Evolutionary conservation across 345 rosid species (phyloP), one percentile per base, ranked within the genome.

Genomic region (Moricandia arvensis): DNA sequence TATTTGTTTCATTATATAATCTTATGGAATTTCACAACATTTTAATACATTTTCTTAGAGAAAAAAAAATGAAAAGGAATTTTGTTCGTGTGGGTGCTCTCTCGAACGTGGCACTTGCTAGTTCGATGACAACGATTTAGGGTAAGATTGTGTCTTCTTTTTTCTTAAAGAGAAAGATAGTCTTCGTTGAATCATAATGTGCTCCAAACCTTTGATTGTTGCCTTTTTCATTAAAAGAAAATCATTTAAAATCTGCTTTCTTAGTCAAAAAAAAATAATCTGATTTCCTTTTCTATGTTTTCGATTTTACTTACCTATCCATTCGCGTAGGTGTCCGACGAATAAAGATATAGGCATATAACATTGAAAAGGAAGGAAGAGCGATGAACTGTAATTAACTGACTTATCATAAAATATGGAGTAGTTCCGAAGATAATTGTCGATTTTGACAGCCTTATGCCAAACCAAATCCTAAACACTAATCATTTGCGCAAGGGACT

Each of bases 71-170:
- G 45, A 62, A 29, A 33, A 51, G 45, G 41, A 68, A 68, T 51
- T 60, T 60, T 75, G 62, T 67, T 58, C 62, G 62, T 59, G 41
- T 61, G 17, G 63, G 69, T 69, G 47, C 58, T 75, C 69, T 51
- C 63, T 8, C 17, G 37, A 62, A 69, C 79, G 74, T 75, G 79
- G 74, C 74, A 75, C 69, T 75, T 69, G 64, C 45, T 51, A 17
- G 74, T 69, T 75, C 69, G 74, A 68, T 69, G 79, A 3, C 29
- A 37, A 37, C 57, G 79, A 75, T 75, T 66, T 75, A 51, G 74
- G 59, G 69, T 62, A 75, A 75, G 79, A 69, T 68, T 29, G 37
- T 75, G 79, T 75, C 64, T 62, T 69, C 47, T n/a, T 53, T 38
- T 68, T 75, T 68, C 74, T 7, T 75, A 53, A 60, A 68, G 74